A percentile compares a stretch with the other conserved stretches of the same genome.
Evolutionary conservation across 345 rosid genomes (phyloP).

Genomic region (Excoecaria agallocha): DNA sequence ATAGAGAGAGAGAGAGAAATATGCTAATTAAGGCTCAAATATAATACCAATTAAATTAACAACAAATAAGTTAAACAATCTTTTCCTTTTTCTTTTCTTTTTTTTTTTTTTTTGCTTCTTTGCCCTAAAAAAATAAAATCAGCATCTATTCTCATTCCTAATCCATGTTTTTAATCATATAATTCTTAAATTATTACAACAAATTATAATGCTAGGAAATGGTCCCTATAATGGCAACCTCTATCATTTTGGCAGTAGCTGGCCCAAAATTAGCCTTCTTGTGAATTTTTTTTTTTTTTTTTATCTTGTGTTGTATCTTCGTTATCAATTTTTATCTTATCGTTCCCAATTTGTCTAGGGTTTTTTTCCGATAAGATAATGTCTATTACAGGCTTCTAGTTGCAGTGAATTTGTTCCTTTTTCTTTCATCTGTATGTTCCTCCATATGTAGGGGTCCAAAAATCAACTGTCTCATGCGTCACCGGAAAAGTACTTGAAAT

Average conservation of each 20-base stretch:
- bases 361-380: constrained; percentile 24
- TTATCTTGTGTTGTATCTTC: too few species aligned
- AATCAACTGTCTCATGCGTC: constrained; percentile 79
- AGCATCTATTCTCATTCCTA: constrained; percentile 22
- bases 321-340: constrained; percentile 4
- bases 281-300: too few species aligned
- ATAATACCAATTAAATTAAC: neutral
- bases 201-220: constrained; percentile 14
- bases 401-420: constrained; percentile 35
- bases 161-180: constrained; percentile 19
- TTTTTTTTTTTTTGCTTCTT: constrained; percentile 16
- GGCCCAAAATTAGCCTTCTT: neutral
- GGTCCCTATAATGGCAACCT: constrained; percentile 17
- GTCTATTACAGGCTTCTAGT: neutral
- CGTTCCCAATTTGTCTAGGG: constrained; percentile 38
- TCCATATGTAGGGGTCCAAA: constrained; percentile 97
- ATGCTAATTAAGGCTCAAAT: too few species aligned
- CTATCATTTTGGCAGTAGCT: constrained; percentile 26
- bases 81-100: too few species aligned
- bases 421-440: constrained; percentile 75
- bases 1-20: too few species aligned
- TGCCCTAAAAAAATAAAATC: constrained; percentile 18
- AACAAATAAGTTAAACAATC: neutral
- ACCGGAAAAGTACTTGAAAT: constrained; percentile 87
- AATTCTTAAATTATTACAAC: constrained; percentile 27